These are phyloP conservation scores for Catharanthus roseus DNA, from an alignment of 257 asterid species.

Conservation along the genomic window DNA sequence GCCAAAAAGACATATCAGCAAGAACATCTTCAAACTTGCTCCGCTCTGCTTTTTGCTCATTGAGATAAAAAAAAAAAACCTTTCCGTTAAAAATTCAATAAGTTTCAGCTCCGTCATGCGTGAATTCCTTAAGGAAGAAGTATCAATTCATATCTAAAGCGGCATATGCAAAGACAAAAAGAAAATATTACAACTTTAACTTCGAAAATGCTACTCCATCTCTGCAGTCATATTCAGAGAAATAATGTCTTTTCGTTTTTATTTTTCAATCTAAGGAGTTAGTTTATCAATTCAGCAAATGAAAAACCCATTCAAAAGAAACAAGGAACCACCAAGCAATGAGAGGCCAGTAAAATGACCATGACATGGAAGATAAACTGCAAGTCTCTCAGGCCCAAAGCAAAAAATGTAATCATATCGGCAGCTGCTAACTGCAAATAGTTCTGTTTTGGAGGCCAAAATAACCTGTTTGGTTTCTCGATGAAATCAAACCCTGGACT, in stretches of 20 bases:
- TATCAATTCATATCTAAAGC: neutral
- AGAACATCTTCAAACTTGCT: neutral
- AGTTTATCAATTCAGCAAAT: neutral
- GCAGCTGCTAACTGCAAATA: neutral
- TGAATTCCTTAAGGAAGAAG: neutral
- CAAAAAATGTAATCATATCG: neutral
- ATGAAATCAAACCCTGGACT: slow-evolving; percentile 84
- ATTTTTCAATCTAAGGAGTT: neutral
- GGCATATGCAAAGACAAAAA: neutral
- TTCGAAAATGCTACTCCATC: neutral
- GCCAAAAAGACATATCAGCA: slow-evolving; percentile 6
- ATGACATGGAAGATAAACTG: neutral
- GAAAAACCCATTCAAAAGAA: neutral
- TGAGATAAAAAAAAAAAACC: neutral
- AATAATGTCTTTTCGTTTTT: neutral
- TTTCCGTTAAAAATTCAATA: neutral
- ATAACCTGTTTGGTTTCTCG: slow-evolving; percentile 81
- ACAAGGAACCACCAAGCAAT: neutral
- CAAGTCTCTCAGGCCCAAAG: neutral
- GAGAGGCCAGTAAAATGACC: no score
- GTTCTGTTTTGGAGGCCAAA: slow-evolving; percentile 4
- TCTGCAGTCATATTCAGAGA: neutral
- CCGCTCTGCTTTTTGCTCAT: neutral
- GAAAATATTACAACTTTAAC: neutral
- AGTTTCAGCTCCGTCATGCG: neutral